phyloP scores from a whole-genome alignment of 2,329 filamentous ascomycete species.

The Microdochium bolleyi region DNA sequence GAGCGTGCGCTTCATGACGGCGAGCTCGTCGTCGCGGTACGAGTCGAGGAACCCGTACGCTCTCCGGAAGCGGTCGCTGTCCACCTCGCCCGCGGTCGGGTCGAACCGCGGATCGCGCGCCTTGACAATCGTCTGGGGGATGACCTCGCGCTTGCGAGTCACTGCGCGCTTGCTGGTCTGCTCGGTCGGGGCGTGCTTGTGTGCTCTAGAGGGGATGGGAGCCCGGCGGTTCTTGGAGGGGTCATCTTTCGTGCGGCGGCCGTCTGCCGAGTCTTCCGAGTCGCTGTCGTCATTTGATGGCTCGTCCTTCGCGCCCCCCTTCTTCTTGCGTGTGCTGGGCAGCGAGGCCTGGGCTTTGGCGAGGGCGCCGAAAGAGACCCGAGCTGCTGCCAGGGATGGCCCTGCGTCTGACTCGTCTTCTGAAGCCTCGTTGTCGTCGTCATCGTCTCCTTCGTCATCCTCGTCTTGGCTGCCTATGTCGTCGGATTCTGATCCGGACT shows the following conservation, averaged over 20 bases:
- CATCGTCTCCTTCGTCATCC: slow-evolving; percentile 23
- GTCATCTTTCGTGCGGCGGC: slow-evolving; percentile 20
- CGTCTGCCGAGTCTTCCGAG: slow-evolving; percentile 15
- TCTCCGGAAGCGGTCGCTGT: slow-evolving; percentile 53
- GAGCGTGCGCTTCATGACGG: slow-evolving; percentile 49
- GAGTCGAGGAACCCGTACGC: slow-evolving; percentile 85
- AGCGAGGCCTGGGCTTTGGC: slow-evolving; percentile 76
- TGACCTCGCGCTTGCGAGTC: slow-evolving; percentile 67
- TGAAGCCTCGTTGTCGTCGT: slow-evolving; percentile 26
- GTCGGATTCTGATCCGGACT: slow-evolving; percentile 14
- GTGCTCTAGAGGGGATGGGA: slow-evolving; percentile 41
- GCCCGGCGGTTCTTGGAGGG: slow-evolving; percentile 24
- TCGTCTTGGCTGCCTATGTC: slow-evolving; percentile 16
- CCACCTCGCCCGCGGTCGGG: slow-evolving; percentile 39
- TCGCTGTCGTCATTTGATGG: slow-evolving; percentile 13
- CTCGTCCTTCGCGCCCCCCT: slow-evolving; percentile 16
- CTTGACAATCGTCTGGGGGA: slow-evolving; percentile 51
- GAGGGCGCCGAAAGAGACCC: slow-evolving; percentile 82
- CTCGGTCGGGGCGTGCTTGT: slow-evolving; percentile 84
- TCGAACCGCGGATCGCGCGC: slow-evolving; percentile 86
- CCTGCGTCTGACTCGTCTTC: slow-evolving; percentile 26
- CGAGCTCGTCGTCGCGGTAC: slow-evolving; percentile 79
- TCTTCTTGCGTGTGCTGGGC: slow-evolving; percentile 22
- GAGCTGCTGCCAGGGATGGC: slow-evolving; percentile 37
- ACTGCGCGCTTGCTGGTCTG: slow-evolving; percentile 79